Evolutionary conservation across 179 eudicot genomes (phyloP).

Genomic region (Beta lomatogona): DNA sequence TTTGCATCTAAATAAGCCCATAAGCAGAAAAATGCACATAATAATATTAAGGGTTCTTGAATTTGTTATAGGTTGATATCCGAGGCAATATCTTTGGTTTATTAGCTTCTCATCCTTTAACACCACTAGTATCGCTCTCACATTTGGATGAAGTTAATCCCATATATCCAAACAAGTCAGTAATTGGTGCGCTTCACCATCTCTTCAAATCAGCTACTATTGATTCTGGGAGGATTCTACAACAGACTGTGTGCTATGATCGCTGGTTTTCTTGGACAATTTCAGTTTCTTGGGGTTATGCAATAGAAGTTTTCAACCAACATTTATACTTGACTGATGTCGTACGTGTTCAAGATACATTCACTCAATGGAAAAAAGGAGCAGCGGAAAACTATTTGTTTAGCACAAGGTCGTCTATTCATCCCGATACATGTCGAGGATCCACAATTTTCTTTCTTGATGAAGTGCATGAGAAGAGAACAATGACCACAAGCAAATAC

Average conservation of each 20-base stretch:
- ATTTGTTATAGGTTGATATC: constrained; percentile 49
- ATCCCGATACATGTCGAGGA: constrained; percentile 58
- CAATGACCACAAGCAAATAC: constrained; percentile 38
- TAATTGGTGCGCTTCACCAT: constrained; percentile 39
- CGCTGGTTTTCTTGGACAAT: constrained; percentile 76
- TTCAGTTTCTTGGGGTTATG: constrained; percentile 84
- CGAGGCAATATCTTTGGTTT: constrained; percentile 63
- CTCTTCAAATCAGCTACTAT: constrained; percentile 43
- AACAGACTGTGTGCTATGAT: constrained; percentile 77
- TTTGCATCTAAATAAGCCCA: too few species aligned
- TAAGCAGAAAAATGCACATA: background rate
- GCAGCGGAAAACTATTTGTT: constrained; percentile 27
- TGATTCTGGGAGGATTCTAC: constrained; percentile 64
- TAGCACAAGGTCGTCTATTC: constrained; percentile 36
- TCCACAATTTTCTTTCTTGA: constrained; percentile 53
- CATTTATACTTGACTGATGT: constrained; percentile 47
- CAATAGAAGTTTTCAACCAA: constrained; percentile 49
- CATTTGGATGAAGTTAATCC: constrained; percentile 50
- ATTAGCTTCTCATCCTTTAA: constrained; percentile 60
- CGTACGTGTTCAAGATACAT: constrained; percentile 47
- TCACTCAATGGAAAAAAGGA: constrained; percentile 47
- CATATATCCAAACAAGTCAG: constrained; percentile 63
- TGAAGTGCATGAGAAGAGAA: constrained; percentile 23
- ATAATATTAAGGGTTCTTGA: background rate
- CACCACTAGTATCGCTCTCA: constrained; percentile 62